Percentiles rank a stretch among this genome's conserved stretches.
phyloP scores from a whole-genome alignment of 1,139 yeast genomes.

The Pichia sp. region DNA sequence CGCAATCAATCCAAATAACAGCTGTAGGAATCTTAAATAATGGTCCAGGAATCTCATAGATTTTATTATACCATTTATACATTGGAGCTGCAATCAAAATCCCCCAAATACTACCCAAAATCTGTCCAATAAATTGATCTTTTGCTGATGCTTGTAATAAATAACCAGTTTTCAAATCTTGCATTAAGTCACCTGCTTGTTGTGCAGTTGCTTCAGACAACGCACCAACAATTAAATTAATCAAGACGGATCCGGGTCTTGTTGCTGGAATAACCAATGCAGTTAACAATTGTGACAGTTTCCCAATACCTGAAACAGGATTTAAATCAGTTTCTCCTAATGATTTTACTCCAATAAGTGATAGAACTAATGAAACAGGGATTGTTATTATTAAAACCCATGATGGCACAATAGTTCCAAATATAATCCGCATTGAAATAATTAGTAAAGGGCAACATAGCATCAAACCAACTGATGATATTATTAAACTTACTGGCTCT shows the following conservation, averaged over 20 bases:
- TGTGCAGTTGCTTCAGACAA: constrained; percentile 98
- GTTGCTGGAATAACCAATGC: constrained; percentile 74
- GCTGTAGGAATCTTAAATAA: constrained; percentile 90
- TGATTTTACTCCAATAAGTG: constrained; percentile 86
- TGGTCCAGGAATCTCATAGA: constrained; percentile 77
- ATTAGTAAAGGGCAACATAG: constrained; percentile 64
- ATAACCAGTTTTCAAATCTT: constrained; percentile 92
- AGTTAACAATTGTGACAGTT: constrained; percentile 80
- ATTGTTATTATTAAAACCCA: constrained; percentile 66
- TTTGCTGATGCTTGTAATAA: constrained; percentile 85
- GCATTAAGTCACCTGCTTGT: constrained; percentile 98
- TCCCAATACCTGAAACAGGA: constrained; percentile 96
- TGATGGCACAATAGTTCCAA: constrained; percentile 64
- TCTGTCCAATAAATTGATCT: constrained; percentile 86
- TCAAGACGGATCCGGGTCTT: constrained; percentile 67
- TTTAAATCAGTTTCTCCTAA: constrained; percentile 94
- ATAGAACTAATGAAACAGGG: constrained; percentile 65
- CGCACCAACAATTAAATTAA: constrained; percentile 91
- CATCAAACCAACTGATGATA: constrained; percentile 50
- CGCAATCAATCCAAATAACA: constrained; percentile 93
- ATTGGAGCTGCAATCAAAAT: constrained; percentile 71
- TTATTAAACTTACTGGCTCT: constrained; percentile 9
- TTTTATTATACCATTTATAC: constrained; percentile 73
- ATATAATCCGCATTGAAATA: constrained; percentile 54
- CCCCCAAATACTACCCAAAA: constrained; percentile 82